Evolutionary conservation across 2,329 filamentous ascomycete genomes (phyloP).

Genomic region (Talaromyces sp.): DNA sequence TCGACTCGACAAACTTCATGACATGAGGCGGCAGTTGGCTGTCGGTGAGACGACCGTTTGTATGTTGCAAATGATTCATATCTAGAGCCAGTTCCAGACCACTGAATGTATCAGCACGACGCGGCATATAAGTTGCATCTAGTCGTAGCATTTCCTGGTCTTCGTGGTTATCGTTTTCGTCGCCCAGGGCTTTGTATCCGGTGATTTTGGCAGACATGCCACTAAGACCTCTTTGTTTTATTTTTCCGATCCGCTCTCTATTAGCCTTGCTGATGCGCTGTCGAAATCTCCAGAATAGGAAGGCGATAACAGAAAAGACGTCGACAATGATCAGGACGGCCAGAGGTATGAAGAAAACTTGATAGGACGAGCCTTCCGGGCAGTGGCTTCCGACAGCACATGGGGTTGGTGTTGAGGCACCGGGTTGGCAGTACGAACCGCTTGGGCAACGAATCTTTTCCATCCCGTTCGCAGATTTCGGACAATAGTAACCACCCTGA

Average conservation of each 20-base stretch:
- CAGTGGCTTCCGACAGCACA: conserved; percentile 9
- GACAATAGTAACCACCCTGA: conserved; percentile 13
- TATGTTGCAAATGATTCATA: not conserved
- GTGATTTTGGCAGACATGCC: conserved; percentile 7
- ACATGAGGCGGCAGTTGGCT: conserved; percentile 10
- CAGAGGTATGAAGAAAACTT: conserved; percentile 8
- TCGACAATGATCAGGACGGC: conserved; percentile 5
- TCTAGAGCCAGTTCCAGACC: conserved; percentile 5
- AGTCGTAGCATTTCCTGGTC: conserved; percentile 6
- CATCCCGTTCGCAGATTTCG: not conserved
- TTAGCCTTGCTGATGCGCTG: conserved; percentile 6
- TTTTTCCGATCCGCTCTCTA: conserved; percentile 1
- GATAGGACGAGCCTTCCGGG: conserved; percentile 1
- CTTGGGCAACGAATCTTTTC: not conserved
- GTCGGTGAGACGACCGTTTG: not conserved
- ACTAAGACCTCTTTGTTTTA: not conserved
- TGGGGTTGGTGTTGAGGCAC: conserved; percentile 7
- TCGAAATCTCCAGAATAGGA: conserved; percentile 2
- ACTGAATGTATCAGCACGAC: conserved; percentile 10
- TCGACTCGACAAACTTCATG: conserved; percentile 7
- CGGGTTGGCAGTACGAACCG: conserved; percentile 12
- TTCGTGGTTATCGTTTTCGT: conserved; percentile 2
- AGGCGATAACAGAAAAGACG: not conserved
- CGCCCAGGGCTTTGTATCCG: conserved; percentile 9
- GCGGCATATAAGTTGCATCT: not conserved